Evolutionary conservation across 495 filamentous ascomycete species (phyloP), one percentile per base, ranked within the genome.

Genomic region (Podospora australis): DNA sequence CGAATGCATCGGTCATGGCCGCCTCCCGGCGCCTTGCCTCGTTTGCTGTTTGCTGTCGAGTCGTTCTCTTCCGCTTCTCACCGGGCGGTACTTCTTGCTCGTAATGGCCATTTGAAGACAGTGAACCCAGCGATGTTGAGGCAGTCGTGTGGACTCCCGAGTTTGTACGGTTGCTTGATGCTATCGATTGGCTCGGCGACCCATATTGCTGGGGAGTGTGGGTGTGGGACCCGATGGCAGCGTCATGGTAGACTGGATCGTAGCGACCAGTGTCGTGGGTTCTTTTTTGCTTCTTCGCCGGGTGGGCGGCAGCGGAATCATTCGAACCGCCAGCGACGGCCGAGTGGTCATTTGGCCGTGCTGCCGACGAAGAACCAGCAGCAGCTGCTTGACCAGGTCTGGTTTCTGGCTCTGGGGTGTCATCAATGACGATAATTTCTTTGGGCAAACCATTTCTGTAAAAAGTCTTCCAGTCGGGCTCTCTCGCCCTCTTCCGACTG

Each of bases 391-490:
- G 50, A n/a, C n/a, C n/a, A n/a, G n/a, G n/a, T n/a, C n/a, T n/a
- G n/a, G n/a, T n/a, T 24, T 84, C 80, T 17, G 80, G 76, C 48
- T 84, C 84, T 32, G 84, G 81, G n/a, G 86, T 82, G 68, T 96
- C 91, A 57, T 95, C 87, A 63, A 97, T 97, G 50, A 96, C 83
- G 61, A 97, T 96, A 63, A 97, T 79, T 67, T 96, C 90, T 62
- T 90, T 86, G 11, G 91, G 91, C 13, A 91, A 66, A 16, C 91
- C 91, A 68, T 96, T 94, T 63, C 86, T 87, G 67, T 95, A 97
- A 62, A 95, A 97, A 50, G 82, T 78, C 25, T 78, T 69, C 91
- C 91, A 97, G 71, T 97, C 81, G 49, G 87, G 84, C 51, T 77
- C 74, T 53, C 79, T 72, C n/a, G 77, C 75, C 52, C 73, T 70